Base-by-base conservation (phyloP, 2,329 filamentous ascomycete species). In the Fusarium nematophilum region DNA sequence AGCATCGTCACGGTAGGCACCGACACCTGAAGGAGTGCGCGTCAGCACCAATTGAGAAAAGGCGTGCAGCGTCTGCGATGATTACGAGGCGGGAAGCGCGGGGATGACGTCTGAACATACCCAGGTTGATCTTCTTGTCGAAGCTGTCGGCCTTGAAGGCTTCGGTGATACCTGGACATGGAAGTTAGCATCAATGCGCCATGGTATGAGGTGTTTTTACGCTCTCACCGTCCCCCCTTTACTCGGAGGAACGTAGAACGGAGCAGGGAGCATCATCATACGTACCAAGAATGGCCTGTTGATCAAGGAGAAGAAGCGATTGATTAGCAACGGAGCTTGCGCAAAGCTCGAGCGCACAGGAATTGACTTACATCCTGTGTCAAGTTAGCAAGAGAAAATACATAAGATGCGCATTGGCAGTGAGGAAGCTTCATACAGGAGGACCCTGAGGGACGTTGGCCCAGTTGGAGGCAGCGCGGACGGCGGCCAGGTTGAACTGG, bases 61-160 rank as follows among this genome's bases (percentile, higher is more conserved):
- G 50, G 42, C 36, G 50, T 60, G 44, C 44, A 52, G 57, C 46
- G 50, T 64, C 50, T 46, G 39, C 27, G 51, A 31, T 55, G 48
- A 21, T 37, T 36, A 31, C 29, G 23, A 37, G 8, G 43, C 25
- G 39, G 34, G 10, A 38, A 60, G 31, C 25, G 23, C 7, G 40
- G 50, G 48, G 44, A 43, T 45, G 45, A 55, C 29, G 51, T 47
- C 58, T 21, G 46, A 53, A 70, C 84, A 73, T 81, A 90, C 91
- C 95, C 60, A 99, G 83, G 83, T 98, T 98, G 85, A 99, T 98
- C 88, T 98, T 99, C 83, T 97, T 88, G 63, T 87, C 82, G 79
- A 96, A 94, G 72, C 83, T 86, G 78, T 99, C 95, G 79, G 93
- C 93, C 86, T 98, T 99, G 90, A 95, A 99, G 59, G 95, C 95